Conservation (phyloP, 2,329 filamentous ascomycete species). For the Magnaporthiopsis poae region DNA sequence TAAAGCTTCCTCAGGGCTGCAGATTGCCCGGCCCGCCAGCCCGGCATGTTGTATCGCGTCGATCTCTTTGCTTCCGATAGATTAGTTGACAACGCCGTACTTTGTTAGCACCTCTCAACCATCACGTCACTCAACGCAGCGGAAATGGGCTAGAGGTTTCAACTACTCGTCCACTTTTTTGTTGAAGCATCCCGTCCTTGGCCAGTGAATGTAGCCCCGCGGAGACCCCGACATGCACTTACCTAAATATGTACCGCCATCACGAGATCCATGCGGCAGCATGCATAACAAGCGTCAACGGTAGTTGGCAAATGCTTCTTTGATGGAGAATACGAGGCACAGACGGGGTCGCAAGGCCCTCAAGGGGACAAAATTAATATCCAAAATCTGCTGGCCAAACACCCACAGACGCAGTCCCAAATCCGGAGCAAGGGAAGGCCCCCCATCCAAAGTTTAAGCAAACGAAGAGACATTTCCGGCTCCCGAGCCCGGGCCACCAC, state of each 20-base stretch:
- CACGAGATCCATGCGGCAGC: no score
- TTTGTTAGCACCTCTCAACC: no score
- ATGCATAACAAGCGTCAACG: not conserved
- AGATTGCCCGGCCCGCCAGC: not conserved
- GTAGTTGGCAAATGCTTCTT: not conserved
- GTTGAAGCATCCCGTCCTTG: not conserved
- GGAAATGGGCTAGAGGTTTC: no score
- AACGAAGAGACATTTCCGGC: not conserved
- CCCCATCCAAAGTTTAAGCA: not conserved
- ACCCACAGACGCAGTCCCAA: no score
- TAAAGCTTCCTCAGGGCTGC: not conserved
- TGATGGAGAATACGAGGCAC: not conserved
- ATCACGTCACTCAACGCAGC: no score
- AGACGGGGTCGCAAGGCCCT: not conserved
- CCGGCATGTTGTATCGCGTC: not conserved
- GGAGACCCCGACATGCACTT: no score
- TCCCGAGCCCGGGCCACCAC: no score
- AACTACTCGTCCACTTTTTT: no score
- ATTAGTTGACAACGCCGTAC: no score
- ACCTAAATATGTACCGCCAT: no score
- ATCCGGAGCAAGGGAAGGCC: no score
- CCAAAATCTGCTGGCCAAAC: not conserved
- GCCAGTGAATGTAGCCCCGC: no score
- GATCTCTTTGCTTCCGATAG: not conserved
- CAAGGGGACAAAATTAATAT: not conserved